Conservation (phyloP, 768 basidiomycete genomes). For the Tricholoma terreum region DNA sequence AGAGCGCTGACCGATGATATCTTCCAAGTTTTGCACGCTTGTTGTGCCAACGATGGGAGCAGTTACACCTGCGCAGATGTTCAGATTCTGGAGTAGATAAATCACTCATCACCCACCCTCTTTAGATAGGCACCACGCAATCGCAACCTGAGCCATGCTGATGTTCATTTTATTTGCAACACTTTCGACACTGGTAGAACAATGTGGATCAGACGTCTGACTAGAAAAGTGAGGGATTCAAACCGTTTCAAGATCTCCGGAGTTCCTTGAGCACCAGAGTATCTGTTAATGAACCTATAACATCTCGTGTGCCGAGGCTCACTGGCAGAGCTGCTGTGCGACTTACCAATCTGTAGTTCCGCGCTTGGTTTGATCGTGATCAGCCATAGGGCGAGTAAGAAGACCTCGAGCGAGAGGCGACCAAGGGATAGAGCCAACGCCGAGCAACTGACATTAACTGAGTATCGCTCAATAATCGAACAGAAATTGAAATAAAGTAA, state of each 20-base stretch:
- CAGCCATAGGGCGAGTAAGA: slow-evolving; percentile 37
- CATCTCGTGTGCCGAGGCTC: neutral
- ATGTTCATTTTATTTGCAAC: slow-evolving; percentile 49
- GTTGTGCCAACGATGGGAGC: slow-evolving; percentile 61
- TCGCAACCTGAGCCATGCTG: slow-evolving; percentile 55
- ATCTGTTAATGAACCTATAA: slow-evolving; percentile 21
- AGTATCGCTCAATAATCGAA: neutral
- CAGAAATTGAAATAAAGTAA: slow-evolving; percentile 8
- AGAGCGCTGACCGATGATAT: slow-evolving; percentile 41
- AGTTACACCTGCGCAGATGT: slow-evolving; percentile 34
- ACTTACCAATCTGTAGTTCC: slow-evolving; percentile 35
- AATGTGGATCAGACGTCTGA: neutral
- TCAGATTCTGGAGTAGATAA: neutral
- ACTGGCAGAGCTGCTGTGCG: too few relatives aligned
- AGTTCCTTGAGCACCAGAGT: slow-evolving; percentile 22
- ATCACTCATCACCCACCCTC: slow-evolving; percentile 24
- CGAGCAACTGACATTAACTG: slow-evolving; percentile 37
- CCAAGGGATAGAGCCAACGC: slow-evolving; percentile 59
- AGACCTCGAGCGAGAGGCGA: slow-evolving; percentile 54
- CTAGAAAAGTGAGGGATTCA: slow-evolving; percentile 9
- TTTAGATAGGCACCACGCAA: slow-evolving; percentile 50
- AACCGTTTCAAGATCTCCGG: slow-evolving; percentile 39
- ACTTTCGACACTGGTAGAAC: slow-evolving; percentile 29
- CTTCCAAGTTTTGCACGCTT: slow-evolving; percentile 47
- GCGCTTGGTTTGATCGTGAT: slow-evolving; percentile 38